These are phyloP conservation scores for Crithidia mellificae DNA, from an alignment of 208 protist genomes.

Conservation along the genomic window DNA sequence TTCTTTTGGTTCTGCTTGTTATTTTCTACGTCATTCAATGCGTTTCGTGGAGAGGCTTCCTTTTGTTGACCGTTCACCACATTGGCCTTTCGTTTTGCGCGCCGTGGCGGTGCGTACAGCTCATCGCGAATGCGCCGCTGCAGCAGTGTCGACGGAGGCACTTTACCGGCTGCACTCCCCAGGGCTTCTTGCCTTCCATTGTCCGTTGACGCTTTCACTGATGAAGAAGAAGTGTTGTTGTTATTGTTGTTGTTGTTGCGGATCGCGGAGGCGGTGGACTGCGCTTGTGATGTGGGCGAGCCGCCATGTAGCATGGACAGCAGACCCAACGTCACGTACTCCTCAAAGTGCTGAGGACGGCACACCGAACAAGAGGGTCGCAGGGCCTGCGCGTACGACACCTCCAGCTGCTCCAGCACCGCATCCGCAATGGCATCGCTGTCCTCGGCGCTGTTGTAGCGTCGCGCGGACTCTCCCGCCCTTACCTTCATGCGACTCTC, in stretches of 20 bases:
- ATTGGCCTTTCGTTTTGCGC: not conserved
- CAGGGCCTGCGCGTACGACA: constrained; percentile 18
- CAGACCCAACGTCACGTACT: constrained; percentile 37
- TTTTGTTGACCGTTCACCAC: no score
- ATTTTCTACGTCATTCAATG: no score
- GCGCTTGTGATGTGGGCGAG: not conserved
- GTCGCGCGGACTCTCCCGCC: no score
- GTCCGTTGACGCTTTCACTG: no score
- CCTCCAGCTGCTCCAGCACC: not conserved
- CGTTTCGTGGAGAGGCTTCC: no score
- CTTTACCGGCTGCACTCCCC: no score
- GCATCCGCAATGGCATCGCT: not conserved
- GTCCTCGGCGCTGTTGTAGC: not conserved
- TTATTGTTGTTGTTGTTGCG: no score
- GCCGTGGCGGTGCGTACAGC: constrained; percentile 30
- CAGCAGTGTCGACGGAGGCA: constrained; percentile 22
- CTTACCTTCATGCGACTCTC: not conserved
- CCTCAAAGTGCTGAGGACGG: constrained; percentile 28
- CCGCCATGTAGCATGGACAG: constrained; percentile 24
- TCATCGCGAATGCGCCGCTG: constrained; percentile 29
- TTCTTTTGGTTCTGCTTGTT: no score
- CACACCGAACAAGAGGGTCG: constrained; percentile 39
- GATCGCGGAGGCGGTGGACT: no score
- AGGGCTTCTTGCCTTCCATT: no score
- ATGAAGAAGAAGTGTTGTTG: no score